phyloP scores from a whole-genome alignment of 2,329 filamentous ascomycete genomes.

The Penicillium sp. region DNA sequence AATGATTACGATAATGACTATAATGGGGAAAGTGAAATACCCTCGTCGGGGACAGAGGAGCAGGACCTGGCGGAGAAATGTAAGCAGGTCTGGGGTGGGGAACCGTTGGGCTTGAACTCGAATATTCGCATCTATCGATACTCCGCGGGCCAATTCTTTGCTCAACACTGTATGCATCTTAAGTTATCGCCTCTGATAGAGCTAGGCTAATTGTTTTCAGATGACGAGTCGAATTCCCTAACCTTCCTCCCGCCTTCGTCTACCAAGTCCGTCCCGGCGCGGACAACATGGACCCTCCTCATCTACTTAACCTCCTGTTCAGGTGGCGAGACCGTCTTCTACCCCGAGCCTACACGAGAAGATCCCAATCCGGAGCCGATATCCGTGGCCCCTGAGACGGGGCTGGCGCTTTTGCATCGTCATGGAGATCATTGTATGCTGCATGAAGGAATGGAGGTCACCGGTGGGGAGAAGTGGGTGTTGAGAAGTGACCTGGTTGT shows the following conservation, averaged over 20 bases:
- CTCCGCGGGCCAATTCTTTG: constrained; percentile 84
- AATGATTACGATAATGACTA: constrained; percentile 28
- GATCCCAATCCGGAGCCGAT: constrained; percentile 64
- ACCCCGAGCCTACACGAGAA: constrained; percentile 64
- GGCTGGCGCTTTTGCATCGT: constrained; percentile 82
- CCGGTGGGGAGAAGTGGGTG: constrained; percentile 86
- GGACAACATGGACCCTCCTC: constrained; percentile 89
- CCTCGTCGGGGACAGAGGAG: neutral
- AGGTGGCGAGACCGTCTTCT: constrained; percentile 92
- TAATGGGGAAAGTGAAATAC: constrained; percentile 17
- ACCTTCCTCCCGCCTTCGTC: constrained; percentile 55
- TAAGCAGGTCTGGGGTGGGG: constrained; percentile 71
- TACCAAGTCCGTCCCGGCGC: constrained; percentile 55
- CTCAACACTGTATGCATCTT: constrained; percentile 76
- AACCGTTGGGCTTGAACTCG: constrained; percentile 80
- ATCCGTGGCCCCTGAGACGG: constrained; percentile 75
- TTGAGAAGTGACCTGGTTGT: constrained; percentile 75
- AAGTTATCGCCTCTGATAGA: constrained; percentile 2
- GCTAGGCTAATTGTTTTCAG: constrained; percentile 49
- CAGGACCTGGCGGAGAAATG: constrained; percentile 6
- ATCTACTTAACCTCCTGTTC: constrained; percentile 84
- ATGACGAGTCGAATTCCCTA: constrained; percentile 84
- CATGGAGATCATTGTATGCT: constrained; percentile 89
- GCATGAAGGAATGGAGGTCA: constrained; percentile 83
- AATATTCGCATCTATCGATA: constrained; percentile 93